Base-by-base conservation (phyloP, 2,329 filamentous ascomycete genomes). In the Diaporthe ilicicola region DNA sequence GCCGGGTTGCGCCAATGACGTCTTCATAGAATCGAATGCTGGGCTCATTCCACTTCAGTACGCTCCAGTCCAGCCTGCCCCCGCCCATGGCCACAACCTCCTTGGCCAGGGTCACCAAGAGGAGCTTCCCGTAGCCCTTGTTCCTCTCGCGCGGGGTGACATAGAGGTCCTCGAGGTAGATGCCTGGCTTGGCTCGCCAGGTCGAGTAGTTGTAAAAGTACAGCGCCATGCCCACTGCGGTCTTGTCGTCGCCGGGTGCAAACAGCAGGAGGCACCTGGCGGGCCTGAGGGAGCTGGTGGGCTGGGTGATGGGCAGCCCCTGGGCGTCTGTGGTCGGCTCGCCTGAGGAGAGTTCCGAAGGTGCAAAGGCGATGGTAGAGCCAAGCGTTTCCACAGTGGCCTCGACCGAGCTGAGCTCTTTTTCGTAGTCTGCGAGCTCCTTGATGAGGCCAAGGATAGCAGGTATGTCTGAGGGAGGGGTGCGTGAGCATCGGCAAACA, bases 151-250 rank as follows among this genome's bases (percentile, higher is more conserved):
- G 83, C 1, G 90, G 87, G 75, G 90, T 87, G 50, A 99, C 94
- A 77, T 92, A 97, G n/a, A 98, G 84, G 78, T 98, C 95, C 81
- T 98, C 95, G 46, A 98, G 90, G 81, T 97, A 97, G 78, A 99
- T 93, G 3, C 95, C 95, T 0, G 95, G 90, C 55, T 89, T 89
- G n/a, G 93, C 89, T 10, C 93, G 89, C 96, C 96, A 98, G 0
- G 95, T 98, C 78, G 91, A 94, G 83, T 97, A 98, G 83, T 95
- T 98, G 86, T 95, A 94, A 81, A 97, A 98, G 84, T 94, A 98
- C 50, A 98, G 83, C 1, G 94, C 94, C 88, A 98, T 94, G 59
- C 92, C 94, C 0, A 90, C 93, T 0, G 80, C 80, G 34, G 83
- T 81, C 48, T 82, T 78, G 13, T 84, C 81, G 7, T 51, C 32